Evolutionary conservation across 2,329 filamentous ascomycete genomes (phyloP).

Genomic region (Plenodomus biglobosus): DNA sequence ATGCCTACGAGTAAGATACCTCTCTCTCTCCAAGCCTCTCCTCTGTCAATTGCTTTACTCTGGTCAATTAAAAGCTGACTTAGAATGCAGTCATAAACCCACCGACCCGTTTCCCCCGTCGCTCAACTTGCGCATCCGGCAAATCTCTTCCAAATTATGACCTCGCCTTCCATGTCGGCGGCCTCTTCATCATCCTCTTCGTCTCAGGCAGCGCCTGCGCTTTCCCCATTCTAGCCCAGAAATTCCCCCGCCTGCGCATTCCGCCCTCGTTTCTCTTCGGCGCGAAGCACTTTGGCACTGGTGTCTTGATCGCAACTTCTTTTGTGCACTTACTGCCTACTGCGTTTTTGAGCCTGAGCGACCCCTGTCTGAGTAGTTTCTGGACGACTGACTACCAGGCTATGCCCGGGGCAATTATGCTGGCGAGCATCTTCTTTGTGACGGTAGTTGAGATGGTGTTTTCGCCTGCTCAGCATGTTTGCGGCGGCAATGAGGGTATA

Average conservation of each 20-base stretch:
- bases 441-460: conserved; percentile 64
- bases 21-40: not conserved
- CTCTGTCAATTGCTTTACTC: not conserved
- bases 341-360: conserved; percentile 52
- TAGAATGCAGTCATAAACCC: not conserved
- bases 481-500: conserved; percentile 53
- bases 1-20: conserved; percentile 12
- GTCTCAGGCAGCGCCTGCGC: conserved; percentile 54
- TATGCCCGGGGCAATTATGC: conserved; percentile 65
- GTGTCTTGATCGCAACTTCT: conserved; percentile 78
- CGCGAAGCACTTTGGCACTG: conserved; percentile 64
- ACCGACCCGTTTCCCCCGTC: conserved; percentile 12
- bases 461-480: conserved; percentile 58
- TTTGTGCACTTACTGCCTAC: conserved; percentile 73
- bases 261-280: conserved; percentile 62
- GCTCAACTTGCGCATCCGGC: conserved; percentile 26
- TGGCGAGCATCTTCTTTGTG: conserved; percentile 60
- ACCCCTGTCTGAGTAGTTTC: conserved; percentile 57
- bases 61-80: not conserved
- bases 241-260: conserved; percentile 61
- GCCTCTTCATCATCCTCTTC: conserved; percentile 39
- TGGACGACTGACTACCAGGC: conserved; percentile 61
- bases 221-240: conserved; percentile 62
- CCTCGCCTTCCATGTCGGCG: conserved; percentile 33
- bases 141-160: conserved; percentile 30